A percentile compares a stretch with the other conserved stretches of the same genome.
Conservation (phyloP, 2,329 filamentous ascomycete species). For the Karstenula rhodostoma region DNA sequence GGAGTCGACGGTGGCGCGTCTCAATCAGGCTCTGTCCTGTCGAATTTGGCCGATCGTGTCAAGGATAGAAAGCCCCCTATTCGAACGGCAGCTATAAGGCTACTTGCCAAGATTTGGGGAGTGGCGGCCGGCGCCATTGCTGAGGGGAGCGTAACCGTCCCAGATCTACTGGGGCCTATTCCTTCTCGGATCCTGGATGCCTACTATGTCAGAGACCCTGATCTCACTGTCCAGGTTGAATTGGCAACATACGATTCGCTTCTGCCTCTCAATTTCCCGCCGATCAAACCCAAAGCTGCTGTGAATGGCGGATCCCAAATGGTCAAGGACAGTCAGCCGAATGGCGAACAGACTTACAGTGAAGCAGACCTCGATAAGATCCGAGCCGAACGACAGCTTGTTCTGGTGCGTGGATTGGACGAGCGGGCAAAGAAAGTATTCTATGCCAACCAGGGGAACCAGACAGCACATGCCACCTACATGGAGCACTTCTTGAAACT, state of each 20-base stretch:
- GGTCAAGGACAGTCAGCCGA: slow-evolving; percentile 64
- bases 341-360: slow-evolving; percentile 53
- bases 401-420: slow-evolving; percentile 81
- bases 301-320: slow-evolving; percentile 66
- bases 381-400: slow-evolving; percentile 82
- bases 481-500: slow-evolving; percentile 78
- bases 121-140: slow-evolving; percentile 88
- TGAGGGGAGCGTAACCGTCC: slow-evolving; percentile 79
- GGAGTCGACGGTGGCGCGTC: slow-evolving; percentile 77
- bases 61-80: slow-evolving; percentile 85
- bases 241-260: slow-evolving; percentile 86
- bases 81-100: slow-evolving; percentile 84
- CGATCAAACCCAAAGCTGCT: slow-evolving; percentile 64
- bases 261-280: slow-evolving; percentile 88
- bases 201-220: slow-evolving; percentile 87
- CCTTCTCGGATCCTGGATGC: slow-evolving; percentile 86
- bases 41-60: slow-evolving; percentile 83
- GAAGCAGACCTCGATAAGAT: slow-evolving; percentile 74
- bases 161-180: slow-evolving; percentile 77
- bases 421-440: slow-evolving; percentile 83
- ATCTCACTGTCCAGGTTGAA: slow-evolving; percentile 85
- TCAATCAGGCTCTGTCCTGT: slow-evolving; percentile 79
- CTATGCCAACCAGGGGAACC: slow-evolving; percentile 82
- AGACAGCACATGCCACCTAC: slow-evolving; percentile 76
- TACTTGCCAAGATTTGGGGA: slow-evolving; percentile 90